Base-by-base conservation (phyloP, 2,329 filamentous ascomycete genomes). In the Anthostomella pinea region DNA sequence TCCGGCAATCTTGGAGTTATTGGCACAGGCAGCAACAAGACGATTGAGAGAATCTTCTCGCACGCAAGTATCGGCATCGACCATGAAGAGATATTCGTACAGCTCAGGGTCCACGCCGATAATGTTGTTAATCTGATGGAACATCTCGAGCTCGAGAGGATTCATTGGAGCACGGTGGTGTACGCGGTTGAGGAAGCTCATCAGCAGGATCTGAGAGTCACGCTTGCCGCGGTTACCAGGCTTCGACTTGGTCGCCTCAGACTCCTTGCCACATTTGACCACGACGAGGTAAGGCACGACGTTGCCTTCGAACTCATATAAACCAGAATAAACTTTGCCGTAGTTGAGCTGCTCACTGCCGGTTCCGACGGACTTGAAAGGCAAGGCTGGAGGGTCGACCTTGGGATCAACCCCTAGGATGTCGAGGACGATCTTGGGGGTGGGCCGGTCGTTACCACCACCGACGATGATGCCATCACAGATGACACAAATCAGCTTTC, bases 111-210 rank as follows among this genome's bases (percentile, higher is more conserved):
- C 90, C 11, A 98, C 93, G 53, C 93, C 93, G 46, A 98, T 98
- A 52, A 98, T 87, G 61, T 98, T 98, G 75, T 96, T 95, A 70
- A 98, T 88, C 63, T 98, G 93, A 59, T 98, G 93, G 72, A 96
- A 97, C 75, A 97, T 95, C 64, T 98, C 93, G 29, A 98, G 71
- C 62, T 98, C 93, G 9, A 98, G 80, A 11, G 93, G 93, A 46
- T 84, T 93, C 93, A 98, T 98, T 1, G 91, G 84, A 2, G 86
- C 73, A 45, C 90, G 86, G 64, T 97, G 87, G 61, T 98, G 93
- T 29, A 98, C 93, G 42, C 91, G 87, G 68, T 98, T 98, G 53
- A 98, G 79, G 77, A 98, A 98, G 67, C 85, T 91, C 83, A 98
- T 90, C 32, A 97, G 73, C 48, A 97, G 66, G 55, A 98, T 88